phyloP scores from a whole-genome alignment of 2,329 filamentous ascomycete genomes.

The Onygenales sp. region DNA sequence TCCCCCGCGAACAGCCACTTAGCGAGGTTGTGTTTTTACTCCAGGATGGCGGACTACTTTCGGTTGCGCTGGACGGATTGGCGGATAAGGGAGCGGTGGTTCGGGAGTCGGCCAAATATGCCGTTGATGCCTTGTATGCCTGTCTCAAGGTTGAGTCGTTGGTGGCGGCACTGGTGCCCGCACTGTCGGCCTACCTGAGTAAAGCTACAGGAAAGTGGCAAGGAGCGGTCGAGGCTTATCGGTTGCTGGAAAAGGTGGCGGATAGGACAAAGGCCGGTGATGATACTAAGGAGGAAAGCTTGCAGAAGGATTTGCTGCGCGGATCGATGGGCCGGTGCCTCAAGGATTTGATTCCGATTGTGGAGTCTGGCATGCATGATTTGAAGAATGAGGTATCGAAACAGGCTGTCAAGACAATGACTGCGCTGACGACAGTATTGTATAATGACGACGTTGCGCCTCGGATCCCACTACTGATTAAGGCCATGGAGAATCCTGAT shows the following conservation, averaged over 20 bases:
- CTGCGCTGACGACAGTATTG: constrained; percentile 74
- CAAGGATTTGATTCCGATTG: constrained; percentile 14
- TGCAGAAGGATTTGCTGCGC: constrained; percentile 78
- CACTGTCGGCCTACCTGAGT: constrained; percentile 62
- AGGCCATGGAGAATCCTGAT: constrained; percentile 91
- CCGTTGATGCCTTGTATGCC: constrained; percentile 76
- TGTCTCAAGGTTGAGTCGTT: constrained; percentile 73
- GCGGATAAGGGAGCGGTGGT: constrained; percentile 85
- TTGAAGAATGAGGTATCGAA: constrained; percentile 78
- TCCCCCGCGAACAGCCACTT: constrained; percentile 65
- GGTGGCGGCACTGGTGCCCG: constrained; percentile 71
- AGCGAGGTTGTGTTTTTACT: constrained; percentile 74
- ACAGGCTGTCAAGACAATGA: constrained; percentile 88
- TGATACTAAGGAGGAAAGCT: constrained; percentile 74
- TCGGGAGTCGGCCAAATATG: constrained; percentile 86
- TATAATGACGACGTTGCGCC: constrained; percentile 96
- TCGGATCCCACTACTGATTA: constrained; percentile 81
- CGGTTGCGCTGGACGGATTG: constrained; percentile 69
- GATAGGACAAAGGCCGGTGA: constrained; percentile 84
- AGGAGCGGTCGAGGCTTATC: constrained; percentile 77
- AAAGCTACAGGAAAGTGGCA: constrained; percentile 95
- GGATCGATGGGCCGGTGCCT: constrained; percentile 76
- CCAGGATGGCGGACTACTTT: constrained; percentile 66
- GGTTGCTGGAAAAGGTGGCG: constrained; percentile 83
- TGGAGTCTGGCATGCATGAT: constrained; percentile 75